Evolutionary conservation across 768 basidiomycete genomes (phyloP).

Genomic region (Tylopilus plumbeoviolaceoides): DNA sequence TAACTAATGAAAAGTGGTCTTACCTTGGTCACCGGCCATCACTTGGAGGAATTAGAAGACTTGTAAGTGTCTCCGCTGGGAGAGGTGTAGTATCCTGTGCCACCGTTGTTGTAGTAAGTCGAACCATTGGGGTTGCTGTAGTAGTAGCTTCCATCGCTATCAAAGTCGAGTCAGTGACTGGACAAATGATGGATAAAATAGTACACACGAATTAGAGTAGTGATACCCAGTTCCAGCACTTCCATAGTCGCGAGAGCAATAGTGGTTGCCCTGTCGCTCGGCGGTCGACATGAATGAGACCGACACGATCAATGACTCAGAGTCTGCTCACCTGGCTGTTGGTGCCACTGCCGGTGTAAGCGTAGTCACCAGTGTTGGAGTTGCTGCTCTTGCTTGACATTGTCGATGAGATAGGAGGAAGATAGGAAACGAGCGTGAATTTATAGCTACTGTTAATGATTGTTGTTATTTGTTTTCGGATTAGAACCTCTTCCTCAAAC

Average conservation of each 20-base stretch:
- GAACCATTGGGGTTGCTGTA: conserved; percentile 59
- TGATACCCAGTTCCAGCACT: conserved; percentile 47
- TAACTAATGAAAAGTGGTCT: not conserved
- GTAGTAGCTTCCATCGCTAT: conserved; percentile 56
- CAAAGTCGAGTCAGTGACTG: not conserved
- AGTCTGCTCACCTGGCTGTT: conserved; percentile 44
- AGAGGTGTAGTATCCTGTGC: conserved; percentile 51
- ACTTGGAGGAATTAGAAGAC: conserved; percentile 22
- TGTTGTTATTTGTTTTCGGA: conserved; percentile 14
- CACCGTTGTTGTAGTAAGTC: conserved; percentile 53
- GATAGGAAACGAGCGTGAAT: too few species aligned
- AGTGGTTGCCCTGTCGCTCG: conserved; percentile 53
- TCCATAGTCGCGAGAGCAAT: conserved; percentile 49
- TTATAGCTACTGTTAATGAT: too few species aligned
- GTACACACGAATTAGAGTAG: conserved; percentile 53
- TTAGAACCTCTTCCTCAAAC: conserved; percentile 7
- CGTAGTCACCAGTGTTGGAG: conserved; percentile 28
- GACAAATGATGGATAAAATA: not conserved
- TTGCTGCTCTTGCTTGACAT: conserved; percentile 18
- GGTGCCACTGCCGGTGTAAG: conserved; percentile 45
- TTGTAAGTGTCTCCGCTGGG: conserved; percentile 34
- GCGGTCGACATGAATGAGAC: not conserved
- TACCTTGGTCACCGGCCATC: not conserved
- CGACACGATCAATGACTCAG: not conserved
- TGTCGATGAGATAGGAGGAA: not conserved